Conservation (phyloP, 2,329 filamentous ascomycete species). For the Apiospora malaysiana region DNA sequence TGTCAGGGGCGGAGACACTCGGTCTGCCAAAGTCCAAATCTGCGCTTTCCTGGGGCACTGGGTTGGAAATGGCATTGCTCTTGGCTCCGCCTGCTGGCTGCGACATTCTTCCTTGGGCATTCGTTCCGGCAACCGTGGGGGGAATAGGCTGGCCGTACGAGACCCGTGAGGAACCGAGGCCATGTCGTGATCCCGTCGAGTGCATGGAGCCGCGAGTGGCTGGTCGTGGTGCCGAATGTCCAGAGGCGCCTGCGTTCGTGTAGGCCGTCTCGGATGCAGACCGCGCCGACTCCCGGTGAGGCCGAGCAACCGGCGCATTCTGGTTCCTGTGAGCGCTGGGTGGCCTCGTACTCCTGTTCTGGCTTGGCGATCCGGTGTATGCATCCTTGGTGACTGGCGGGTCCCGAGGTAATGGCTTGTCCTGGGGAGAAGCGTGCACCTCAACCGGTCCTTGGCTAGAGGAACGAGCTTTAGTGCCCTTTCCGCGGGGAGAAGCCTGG, state of each 20-base stretch:
- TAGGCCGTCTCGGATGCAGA: conserved; percentile 61
- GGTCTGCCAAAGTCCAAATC: conserved; percentile 61
- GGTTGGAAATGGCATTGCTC: conserved; percentile 74
- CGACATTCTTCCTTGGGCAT: conserved; percentile 87
- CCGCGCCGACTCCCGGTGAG: conserved; percentile 55
- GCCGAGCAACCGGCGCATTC: conserved; percentile 52
- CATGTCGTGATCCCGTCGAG: conserved; percentile 68
- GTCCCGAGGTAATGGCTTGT: conserved; percentile 67
- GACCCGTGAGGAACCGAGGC: conserved; percentile 59
- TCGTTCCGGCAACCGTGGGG: conserved; percentile 85
- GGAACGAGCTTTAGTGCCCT: conserved; percentile 55
- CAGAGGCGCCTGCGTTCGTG: conserved; percentile 54
- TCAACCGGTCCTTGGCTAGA: conserved; percentile 60
- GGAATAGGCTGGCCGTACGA: conserved; percentile 89
- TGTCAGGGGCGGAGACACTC: conserved; percentile 61
- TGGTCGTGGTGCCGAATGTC: conserved; percentile 62
- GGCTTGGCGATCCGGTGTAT: conserved; percentile 43
- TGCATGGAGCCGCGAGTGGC: conserved; percentile 83
- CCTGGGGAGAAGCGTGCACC: conserved; percentile 46
- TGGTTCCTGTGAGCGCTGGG: conserved; percentile 56
- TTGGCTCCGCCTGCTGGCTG: conserved; percentile 72
- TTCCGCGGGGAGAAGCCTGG: conserved; percentile 38
- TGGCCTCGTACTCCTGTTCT: conserved; percentile 47
- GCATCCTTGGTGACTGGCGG: conserved; percentile 54
- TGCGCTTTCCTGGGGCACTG: conserved; percentile 62